phyloP scores from a whole-genome alignment of 75 land plant genomes.

The Picea glauca region DNA sequence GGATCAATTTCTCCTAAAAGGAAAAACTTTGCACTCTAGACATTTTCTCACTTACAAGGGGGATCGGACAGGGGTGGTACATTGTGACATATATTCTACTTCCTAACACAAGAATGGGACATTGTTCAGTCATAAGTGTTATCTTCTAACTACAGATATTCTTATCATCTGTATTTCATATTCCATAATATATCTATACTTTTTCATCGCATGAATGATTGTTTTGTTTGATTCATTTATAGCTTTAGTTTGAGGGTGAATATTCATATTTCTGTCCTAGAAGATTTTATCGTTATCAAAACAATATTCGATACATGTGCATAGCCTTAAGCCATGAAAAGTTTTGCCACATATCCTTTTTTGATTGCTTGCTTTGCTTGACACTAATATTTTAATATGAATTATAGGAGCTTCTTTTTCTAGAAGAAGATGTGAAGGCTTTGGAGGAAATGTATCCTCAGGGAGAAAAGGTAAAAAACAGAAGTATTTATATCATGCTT shows the following conservation, averaged over 20 bases:
- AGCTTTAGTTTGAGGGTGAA: neutral
- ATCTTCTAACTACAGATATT: neutral
- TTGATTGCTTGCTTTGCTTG: neutral
- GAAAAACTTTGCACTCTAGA: neutral
- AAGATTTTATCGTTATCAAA: neutral
- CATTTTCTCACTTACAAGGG: neutral
- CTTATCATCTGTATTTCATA: neutral
- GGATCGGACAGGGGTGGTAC: neutral
- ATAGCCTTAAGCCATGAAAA: neutral
- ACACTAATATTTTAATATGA: neutral
- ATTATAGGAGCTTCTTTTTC: slow-evolving; percentile 74
- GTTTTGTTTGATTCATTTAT: neutral
- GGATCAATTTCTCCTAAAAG: neutral
- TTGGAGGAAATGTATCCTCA: slow-evolving; percentile 96
- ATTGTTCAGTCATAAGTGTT: neutral
- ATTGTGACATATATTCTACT: neutral
- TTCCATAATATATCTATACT: neutral
- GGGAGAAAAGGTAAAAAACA: slow-evolving; percentile 80
- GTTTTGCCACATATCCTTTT: neutral
- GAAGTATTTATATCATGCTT: slow-evolving; percentile 1
- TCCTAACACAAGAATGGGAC: neutral
- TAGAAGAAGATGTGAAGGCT: slow-evolving; percentile 94
- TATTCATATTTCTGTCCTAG: neutral
- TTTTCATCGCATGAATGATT: neutral
- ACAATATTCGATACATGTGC: neutral